Conservation (phyloP, 2,329 filamentous ascomycete genomes). For the Ophiocordyceps camponoti-rufipedis region DNA sequence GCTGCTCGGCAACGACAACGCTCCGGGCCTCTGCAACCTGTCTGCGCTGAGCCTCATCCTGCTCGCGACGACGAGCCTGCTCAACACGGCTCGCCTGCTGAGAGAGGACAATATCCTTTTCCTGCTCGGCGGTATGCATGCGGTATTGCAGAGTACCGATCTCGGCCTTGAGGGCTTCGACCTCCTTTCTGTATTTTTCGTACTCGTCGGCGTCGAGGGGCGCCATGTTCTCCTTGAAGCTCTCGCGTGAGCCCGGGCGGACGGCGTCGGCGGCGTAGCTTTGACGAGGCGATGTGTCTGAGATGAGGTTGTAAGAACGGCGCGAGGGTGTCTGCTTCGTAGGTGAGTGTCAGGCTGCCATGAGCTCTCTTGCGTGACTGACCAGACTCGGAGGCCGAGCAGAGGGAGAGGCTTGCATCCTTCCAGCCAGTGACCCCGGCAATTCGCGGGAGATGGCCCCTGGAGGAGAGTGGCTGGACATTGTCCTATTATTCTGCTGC, state of each 20-base stretch:
- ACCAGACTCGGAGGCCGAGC: not conserved
- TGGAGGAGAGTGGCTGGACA: no score
- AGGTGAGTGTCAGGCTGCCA: constrained; percentile 10
- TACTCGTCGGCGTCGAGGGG: constrained; percentile 40
- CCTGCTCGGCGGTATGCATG: constrained; percentile 70
- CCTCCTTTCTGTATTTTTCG: constrained; percentile 35
- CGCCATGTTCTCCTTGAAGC: constrained; percentile 40
- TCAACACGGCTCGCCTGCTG: constrained; percentile 72
- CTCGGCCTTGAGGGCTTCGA: constrained; percentile 75
- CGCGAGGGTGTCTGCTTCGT: constrained; percentile 23
- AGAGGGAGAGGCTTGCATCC: not conserved
- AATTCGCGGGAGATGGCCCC: no score
- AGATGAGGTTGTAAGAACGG: not conserved
- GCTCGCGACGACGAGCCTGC: constrained; percentile 61
- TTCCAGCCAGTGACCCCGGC: not conserved
- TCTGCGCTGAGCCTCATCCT: constrained; percentile 60
- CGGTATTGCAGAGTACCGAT: constrained; percentile 79
- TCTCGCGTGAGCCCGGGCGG: constrained; percentile 33
- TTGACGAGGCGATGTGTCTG: constrained; percentile 19
- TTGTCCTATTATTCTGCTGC: no score
- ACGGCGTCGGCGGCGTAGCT: constrained; percentile 20
- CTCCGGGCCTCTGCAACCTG: constrained; percentile 40
- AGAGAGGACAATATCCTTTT: constrained; percentile 62
- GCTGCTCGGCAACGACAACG: constrained; percentile 27
- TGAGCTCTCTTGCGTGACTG: not conserved